Base-by-base conservation (phyloP, 1,284 basidiomycete species). In the Anthracocystis setariae region DNA sequence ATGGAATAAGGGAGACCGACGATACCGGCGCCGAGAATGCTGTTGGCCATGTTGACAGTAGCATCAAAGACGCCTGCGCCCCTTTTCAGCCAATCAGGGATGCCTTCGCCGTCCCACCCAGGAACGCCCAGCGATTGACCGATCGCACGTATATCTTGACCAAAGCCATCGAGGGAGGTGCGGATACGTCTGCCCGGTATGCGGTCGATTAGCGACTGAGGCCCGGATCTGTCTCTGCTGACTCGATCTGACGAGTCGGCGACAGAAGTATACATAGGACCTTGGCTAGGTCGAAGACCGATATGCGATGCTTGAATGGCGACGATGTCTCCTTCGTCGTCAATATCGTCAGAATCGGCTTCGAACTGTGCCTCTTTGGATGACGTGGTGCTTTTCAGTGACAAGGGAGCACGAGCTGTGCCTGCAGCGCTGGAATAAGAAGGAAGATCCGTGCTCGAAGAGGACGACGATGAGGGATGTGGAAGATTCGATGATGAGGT, bases 1-100 rank as follows among this genome's bases (percentile, higher is more conserved):
- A 97, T 85, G 33, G 94, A 93, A 82, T 97, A 97, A 1, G 94
- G 94, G 21, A 98, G 85, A 55, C 82, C 84, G 29, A 85, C 82
- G 52, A 85, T 84, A 5, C 92, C 93, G 79, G 95, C 95, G 40
- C 95, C 95, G 23, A 98, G 86, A 51, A 98, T 98, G 7, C 93
- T 94, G 83, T 98, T 98, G 27, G 93, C 92, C 92, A 94, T 94
- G 78, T 94, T 94, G 21, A 92, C 91, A 49, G 94, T 88, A 8
- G 91, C 93, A 76, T 93, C 91, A 3, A 93, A 48, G 84, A 94
- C 85, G 0, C 90, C 90, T 25, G 93, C 92, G 23, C 92, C 92
- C 27, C 80, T 74, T 24, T 75, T 77, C 23, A 84, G 69, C 84
- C 84, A 85, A 32, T 84, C 83, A 8, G 84, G 84, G 5, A 81